Evolutionary conservation across 2,329 filamentous ascomycete genomes (phyloP).

Genomic region (Trichoderma sp.): DNA sequence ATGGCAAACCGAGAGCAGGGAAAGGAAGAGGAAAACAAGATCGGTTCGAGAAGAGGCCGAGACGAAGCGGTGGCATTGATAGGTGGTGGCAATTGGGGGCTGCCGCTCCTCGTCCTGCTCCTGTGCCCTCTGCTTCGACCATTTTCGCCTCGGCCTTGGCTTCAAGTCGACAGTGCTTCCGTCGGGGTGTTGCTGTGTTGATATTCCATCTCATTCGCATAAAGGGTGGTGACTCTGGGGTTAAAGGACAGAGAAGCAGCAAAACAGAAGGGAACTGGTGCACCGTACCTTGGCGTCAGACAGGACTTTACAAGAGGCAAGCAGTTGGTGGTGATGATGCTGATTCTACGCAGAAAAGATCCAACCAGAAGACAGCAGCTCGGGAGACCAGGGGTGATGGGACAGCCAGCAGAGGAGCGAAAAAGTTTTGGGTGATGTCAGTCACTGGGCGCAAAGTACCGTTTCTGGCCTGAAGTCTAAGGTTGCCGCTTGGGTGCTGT

Average conservation of each 20-base stretch:
- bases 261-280: not conserved
- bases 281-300: conserved; percentile 8
- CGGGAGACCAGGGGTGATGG: conserved; percentile 14
- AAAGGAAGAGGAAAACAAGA: not conserved
- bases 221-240: not conserved
- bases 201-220: not conserved
- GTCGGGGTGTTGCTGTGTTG: not conserved
- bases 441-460: not conserved
- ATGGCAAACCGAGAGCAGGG: conserved; percentile 11
- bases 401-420: conserved; percentile 11
- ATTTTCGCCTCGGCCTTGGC: not conserved
- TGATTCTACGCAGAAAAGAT: conserved; percentile 16
- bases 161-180: not conserved
- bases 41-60: conserved; percentile 4
- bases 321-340: not conserved
- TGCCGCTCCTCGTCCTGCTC: not conserved
- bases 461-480: conserved; percentile 42
- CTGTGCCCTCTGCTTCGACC: not conserved
- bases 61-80: conserved; percentile 4
- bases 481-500: conserved; percentile 30
- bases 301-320: conserved; percentile 10
- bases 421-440: conserved; percentile 33
- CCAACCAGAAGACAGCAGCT: conserved; percentile 1
- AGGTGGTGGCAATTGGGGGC: conserved; percentile 15
- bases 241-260: not conserved